Evolutionary conservation across 2,329 filamentous ascomycete genomes (phyloP), one percentile per base, ranked within the genome.

Genomic region (Claviceps quebecensis): DNA sequence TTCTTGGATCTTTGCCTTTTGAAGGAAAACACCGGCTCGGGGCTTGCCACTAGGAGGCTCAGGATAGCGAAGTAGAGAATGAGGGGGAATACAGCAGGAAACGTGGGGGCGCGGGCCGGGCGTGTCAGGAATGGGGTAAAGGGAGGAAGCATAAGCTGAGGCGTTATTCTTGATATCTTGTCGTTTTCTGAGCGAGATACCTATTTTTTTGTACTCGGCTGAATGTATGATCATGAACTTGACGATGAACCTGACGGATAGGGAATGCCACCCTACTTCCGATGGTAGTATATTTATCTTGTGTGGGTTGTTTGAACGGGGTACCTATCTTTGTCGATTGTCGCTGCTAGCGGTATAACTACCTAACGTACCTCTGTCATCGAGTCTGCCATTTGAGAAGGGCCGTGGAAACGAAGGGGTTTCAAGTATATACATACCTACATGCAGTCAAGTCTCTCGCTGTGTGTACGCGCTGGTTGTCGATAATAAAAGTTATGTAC

Each of bases 211-310:
- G 34, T 19, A 11, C 26, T 29, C n/a, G 44, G 53, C 45, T 55
- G 51, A 26, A 34, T 41, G 34, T 48, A 45, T 52, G 36, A 43
- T 44, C 9, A 40, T 26, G 23, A 37, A 19, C 29, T 11, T 11
- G 29, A 34, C 29, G 29, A 34, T 34, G 3, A 34, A 34, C 29
- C 9, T 34, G 40, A 52, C 34, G 48, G 50, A 52, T 40, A 26
- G 41, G 38, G 48, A 51, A 45, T 49, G 34, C 39, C 40, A 43
- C 34, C 29, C 45, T 45, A 2, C 46, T 45, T 43, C 29, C 40
- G 45, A 9, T 37, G 49, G 47, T 54, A 55, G 59, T 66, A 64
- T 67, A 65, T 66, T 65, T 65, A 61, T 34, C 58, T 54, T 22
- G 39, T 29, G 22, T 29, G 29, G n/a, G 5, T 19, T 22, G 22